phyloP scores from a whole-genome alignment of 768 basidiomycete genomes.

The Cyathus striatus region DNA sequence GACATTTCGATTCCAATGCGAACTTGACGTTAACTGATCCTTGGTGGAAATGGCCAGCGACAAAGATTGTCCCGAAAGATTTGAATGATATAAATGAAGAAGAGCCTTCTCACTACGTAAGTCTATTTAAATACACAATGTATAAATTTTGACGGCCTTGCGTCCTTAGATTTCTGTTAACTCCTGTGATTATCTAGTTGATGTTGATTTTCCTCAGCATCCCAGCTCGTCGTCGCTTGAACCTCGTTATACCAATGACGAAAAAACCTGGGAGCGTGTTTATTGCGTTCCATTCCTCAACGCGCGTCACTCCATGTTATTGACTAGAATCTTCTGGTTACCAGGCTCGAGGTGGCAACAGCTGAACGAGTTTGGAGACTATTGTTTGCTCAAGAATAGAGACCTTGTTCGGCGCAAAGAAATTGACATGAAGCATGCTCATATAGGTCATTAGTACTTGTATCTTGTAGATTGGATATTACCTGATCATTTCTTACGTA shows the following conservation, averaged over 20 bases:
- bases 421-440: too few species aligned
- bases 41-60: constrained; percentile 60
- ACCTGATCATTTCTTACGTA: too few species aligned
- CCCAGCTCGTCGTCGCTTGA: constrained; percentile 53
- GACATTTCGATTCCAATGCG: constrained; percentile 54
- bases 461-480: too few species aligned
- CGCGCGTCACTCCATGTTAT: constrained; percentile 59
- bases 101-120: constrained; percentile 72
- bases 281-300: constrained; percentile 83
- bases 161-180: constrained; percentile 56
- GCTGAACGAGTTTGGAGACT: constrained; percentile 81
- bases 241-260: constrained; percentile 73
- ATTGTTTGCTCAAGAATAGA: constrained; percentile 77
- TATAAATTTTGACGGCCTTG: background rate
- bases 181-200: constrained; percentile 86
- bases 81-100: constrained; percentile 90
- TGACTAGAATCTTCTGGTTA: constrained; percentile 77
- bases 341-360: constrained; percentile 68
- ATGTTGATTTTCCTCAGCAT: constrained; percentile 80
- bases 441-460: too few species aligned
- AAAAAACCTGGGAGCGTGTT: constrained; percentile 75
- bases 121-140: constrained; percentile 6
- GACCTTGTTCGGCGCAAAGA: constrained; percentile 32
- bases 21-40: constrained; percentile 11
- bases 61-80: constrained; percentile 51